Evolutionary conservation across 78 protist genomes (phyloP), one percentile per base, ranked within the genome.

Genomic region (Dictyostelium brefeldianum): DNA sequence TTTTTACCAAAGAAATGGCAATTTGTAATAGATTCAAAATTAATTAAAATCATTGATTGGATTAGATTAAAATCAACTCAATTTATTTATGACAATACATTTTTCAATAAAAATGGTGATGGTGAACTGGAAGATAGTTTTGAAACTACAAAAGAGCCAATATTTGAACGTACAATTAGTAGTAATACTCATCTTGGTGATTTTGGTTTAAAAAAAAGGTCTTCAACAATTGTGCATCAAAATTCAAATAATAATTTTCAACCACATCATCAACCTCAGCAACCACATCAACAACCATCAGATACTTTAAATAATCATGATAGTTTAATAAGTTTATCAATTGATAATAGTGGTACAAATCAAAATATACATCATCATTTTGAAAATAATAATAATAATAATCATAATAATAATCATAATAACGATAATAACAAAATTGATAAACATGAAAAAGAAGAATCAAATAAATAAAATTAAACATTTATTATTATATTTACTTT

Each of bases 1-100:
- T 87, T 77, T 53, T 53, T 87, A 36, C 93, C 93, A 62, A 59
- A 25, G 50, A 62, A 59, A 67, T 50, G 41, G n/a, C 93, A 87
- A 50, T 4, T 29, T 11, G 36, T 17, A 5, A 18, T 87, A 12
- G 93, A 87, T 36, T 14, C 22, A 1, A 8, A 29, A 4, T 27
- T 87, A 4, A 9, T 65, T 17, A 67, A 53, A n/a, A 6, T 46
- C 1, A 18, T 78, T 8, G 53, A 51, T 1, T 43, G 48, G 25
- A 15, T 87, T 17, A 77, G 51, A 64, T 2, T 18, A 41, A 20
- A 17, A 17, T 73, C 65, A 54, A 51, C 18, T n/a, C 54, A 22
- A 17, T 36, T 50, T 22, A 27, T 31, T 9, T 25, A 36, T 0
- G 27, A 75, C 20, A 48, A 43, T 25, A 18, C 22, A 2, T 14